phyloP scores from a whole-genome alignment of 306 rosid species.

The Quercus rubra region DNA sequence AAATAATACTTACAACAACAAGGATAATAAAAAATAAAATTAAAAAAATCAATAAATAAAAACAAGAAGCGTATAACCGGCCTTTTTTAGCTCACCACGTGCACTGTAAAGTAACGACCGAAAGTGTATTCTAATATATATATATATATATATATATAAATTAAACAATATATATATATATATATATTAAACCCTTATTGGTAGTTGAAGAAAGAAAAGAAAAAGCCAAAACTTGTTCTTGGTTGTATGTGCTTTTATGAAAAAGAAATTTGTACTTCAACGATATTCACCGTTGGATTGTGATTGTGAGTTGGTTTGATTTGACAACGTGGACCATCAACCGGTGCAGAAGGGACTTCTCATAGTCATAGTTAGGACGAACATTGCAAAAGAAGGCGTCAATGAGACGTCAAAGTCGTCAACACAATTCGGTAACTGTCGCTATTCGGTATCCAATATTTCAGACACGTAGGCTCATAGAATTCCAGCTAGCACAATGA shows the following conservation, averaged over 20 bases:
- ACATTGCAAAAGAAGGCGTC: background rate
- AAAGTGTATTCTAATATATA: constrained; percentile 1
- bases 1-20: too few species aligned
- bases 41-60: background rate
- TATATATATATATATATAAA: background rate
- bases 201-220: background rate
- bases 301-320: background rate
- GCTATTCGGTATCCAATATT: background rate
- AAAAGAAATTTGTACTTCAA: background rate
- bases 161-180: too few species aligned
- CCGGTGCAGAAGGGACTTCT: background rate
- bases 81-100: constrained; percentile 21
- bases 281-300: background rate
- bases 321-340: background rate
- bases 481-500: background rate
- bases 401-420: background rate
- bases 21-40: too few species aligned
- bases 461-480: background rate
- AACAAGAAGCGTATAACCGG: constrained; percentile 4
- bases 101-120: constrained; percentile 25
- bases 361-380: too few species aligned
- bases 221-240: too few species aligned
- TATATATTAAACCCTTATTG: too few species aligned
- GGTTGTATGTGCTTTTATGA: background rate
- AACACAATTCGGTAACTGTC: background rate